A percentile compares a stretch with the other conserved stretches of the same genome.
Conservation (phyloP, 2,329 filamentous ascomycete genomes). For the Fusarium palustre region DNA sequence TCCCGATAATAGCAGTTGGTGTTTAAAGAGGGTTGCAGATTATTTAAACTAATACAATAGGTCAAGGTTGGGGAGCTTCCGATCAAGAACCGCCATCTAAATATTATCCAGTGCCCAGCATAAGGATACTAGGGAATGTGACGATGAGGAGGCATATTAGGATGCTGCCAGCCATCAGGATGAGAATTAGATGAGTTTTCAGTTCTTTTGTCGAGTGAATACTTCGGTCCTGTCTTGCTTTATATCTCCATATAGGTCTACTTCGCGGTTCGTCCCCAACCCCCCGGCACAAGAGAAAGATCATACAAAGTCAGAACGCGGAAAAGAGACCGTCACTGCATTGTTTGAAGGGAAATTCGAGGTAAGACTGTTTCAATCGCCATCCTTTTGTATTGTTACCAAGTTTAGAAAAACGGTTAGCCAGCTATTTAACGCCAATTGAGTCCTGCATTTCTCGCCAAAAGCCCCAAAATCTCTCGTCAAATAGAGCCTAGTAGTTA, state of each 20-base stretch:
- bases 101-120: neutral
- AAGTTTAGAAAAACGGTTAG: neutral
- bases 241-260: too few relatives aligned
- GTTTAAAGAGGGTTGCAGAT: too few relatives aligned
- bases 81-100: neutral
- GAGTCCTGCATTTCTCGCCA: neutral
- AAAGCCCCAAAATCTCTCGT: too few relatives aligned
- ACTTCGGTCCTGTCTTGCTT: too few relatives aligned
- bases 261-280: too few relatives aligned
- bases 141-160: neutral
- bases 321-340: too few relatives aligned
- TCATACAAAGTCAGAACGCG: neutral
- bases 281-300: neutral
- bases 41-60: neutral
- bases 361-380: neutral
- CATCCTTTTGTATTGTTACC: neutral
- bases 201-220: too few relatives aligned
- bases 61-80: neutral
- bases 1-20: too few relatives aligned
- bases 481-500: neutral
- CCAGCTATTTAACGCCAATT: neutral
- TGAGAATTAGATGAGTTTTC: too few relatives aligned
- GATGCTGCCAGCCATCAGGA: neutral
- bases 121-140: neutral
- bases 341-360: too few relatives aligned